Evolutionary conservation across 345 rosid genomes (phyloP), one percentile per base, ranked within the genome.

Genomic region (Camelina laxa): DNA sequence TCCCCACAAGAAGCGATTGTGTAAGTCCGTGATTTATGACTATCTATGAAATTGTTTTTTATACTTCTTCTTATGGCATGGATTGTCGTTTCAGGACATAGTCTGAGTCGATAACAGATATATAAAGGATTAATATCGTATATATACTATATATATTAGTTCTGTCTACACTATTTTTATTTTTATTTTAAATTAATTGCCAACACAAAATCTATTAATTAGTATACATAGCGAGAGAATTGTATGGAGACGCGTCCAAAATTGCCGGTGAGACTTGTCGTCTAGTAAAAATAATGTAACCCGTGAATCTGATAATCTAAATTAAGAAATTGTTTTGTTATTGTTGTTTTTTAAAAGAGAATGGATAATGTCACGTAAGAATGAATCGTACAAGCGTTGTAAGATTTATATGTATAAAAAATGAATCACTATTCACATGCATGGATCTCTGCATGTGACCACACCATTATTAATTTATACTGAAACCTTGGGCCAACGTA

Each of bases 361-460:
- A 38, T 59, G 24, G 12, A 74, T 47, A 48, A 65, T 56, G 72
- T 48, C 57, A 66, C 16, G 49, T 64, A 65, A 42, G 48, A 42
- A 42, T 42, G 48, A 42, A 42, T 42, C 16, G 48, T 42, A 42
- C 48, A 49, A 24, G 30, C 38, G 15, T 61, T 61, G 41, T 39
- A 51, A 59, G 20, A 61, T 22, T 38, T 53, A 44, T 12, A 51
- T 17, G 30, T 17, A 12, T 36, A 60, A 5, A 72, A 9, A 42
- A 19, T 30, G 42, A 38, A 60, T 35, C 11, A 59, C 44, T 17
- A 9, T 66, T 60, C 63, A 75, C 58, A 69, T 68, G 63, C 35
- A 75, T 69, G 49, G 64, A 68, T 68, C 69, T 75, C 21, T 41
- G 57, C 79, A 75, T 75, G 79, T 69, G 74, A 75, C 8, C 15